Evolutionary conservation across 768 basidiomycete species (phyloP).

Genomic region (Trametes sanguinea): DNA sequence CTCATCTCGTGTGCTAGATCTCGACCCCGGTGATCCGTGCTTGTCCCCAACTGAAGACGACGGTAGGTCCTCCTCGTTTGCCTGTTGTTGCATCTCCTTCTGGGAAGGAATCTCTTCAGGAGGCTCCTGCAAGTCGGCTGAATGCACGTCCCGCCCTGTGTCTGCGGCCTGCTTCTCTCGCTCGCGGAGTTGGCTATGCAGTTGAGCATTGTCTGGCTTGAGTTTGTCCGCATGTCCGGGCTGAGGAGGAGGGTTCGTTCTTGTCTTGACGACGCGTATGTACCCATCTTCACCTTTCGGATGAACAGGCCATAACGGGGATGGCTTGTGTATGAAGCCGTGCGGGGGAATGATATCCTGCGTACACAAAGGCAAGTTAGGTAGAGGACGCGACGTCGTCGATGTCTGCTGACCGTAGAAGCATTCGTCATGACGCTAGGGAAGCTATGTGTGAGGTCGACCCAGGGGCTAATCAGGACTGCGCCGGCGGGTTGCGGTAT

Average conservation of each 20-base stretch:
- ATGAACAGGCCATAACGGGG: slow-evolving; percentile 58
- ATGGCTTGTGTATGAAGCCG: slow-evolving; percentile 63
- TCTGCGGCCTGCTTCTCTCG: slow-evolving; percentile 25
- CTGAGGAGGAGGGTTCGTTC: slow-evolving; percentile 45
- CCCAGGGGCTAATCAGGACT: slow-evolving; percentile 80
- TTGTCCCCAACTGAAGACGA: not conserved
- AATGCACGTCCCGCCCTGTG: slow-evolving; percentile 20
- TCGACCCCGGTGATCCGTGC: no score
- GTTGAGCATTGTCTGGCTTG: slow-evolving; percentile 37
- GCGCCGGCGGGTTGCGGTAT: slow-evolving; percentile 74
- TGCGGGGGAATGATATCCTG: slow-evolving; percentile 70
- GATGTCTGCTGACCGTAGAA: slow-evolving; percentile 46
- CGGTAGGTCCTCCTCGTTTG: not conserved
- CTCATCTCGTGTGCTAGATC: not conserved
- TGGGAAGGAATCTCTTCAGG: slow-evolving; percentile 23
- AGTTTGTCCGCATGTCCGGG: slow-evolving; percentile 54
- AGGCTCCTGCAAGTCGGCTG: slow-evolving; percentile 23
- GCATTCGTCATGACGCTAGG: slow-evolving; percentile 72
- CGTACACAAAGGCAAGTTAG: not conserved
- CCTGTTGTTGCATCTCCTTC: slow-evolving; percentile 17
- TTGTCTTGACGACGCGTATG: slow-evolving; percentile 38
- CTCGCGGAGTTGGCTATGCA: slow-evolving; percentile 24
- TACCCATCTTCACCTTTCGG: slow-evolving; percentile 33
- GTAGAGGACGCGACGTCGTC: not conserved
- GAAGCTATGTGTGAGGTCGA: slow-evolving; percentile 85